A percentile compares a stretch with the other conserved stretches of the same genome.
Evolutionary conservation across 2,329 filamentous ascomycete species (phyloP).

Genomic region (Helicocarpus griseus): DNA sequence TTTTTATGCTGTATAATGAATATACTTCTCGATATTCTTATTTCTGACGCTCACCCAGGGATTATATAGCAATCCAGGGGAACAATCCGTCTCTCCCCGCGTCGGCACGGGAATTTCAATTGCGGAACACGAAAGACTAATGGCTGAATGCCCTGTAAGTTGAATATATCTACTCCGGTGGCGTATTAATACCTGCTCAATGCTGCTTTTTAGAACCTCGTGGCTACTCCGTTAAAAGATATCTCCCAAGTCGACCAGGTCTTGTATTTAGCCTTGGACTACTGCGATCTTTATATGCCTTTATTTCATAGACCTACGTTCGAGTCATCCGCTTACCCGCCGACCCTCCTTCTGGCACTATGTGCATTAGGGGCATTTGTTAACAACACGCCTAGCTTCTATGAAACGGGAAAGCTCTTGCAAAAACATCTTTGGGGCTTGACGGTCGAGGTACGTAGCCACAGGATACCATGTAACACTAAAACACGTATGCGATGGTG

Average conservation of each 20-base stretch:
- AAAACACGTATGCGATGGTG: too few species aligned
- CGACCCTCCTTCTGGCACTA: slow-evolving; percentile 12
- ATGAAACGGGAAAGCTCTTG: slow-evolving; percentile 10
- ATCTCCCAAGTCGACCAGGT: slow-evolving; percentile 7
- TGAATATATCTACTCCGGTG: not conserved
- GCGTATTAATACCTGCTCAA: not conserved
- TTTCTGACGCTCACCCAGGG: too few species aligned
- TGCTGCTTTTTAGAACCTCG: slow-evolving; percentile 5
- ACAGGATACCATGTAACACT: too few species aligned
- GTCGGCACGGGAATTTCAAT: slow-evolving; percentile 3
- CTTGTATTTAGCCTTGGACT: slow-evolving; percentile 13
- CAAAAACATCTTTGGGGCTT: slow-evolving; percentile 11
- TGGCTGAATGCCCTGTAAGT: slow-evolving; percentile 11
- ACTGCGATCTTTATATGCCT: slow-evolving; percentile 15
- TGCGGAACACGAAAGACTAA: slow-evolving; percentile 10
- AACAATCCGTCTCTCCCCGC: not conserved
- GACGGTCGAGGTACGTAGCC: slow-evolving; percentile 13
- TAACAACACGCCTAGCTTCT: slow-evolving; percentile 4
- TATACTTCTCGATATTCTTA: too few species aligned
- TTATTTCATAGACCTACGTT: slow-evolving; percentile 16
- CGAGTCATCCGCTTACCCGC: slow-evolving; percentile 8
- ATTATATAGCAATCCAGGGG: slow-evolving; percentile 6
- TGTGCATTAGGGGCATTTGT: slow-evolving; percentile 13
- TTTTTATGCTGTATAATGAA: too few species aligned
- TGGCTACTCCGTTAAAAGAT: slow-evolving; percentile 9